Conservation (phyloP, 2,329 filamentous ascomycete species). For the Lasiodiplodia gonubiensis region DNA sequence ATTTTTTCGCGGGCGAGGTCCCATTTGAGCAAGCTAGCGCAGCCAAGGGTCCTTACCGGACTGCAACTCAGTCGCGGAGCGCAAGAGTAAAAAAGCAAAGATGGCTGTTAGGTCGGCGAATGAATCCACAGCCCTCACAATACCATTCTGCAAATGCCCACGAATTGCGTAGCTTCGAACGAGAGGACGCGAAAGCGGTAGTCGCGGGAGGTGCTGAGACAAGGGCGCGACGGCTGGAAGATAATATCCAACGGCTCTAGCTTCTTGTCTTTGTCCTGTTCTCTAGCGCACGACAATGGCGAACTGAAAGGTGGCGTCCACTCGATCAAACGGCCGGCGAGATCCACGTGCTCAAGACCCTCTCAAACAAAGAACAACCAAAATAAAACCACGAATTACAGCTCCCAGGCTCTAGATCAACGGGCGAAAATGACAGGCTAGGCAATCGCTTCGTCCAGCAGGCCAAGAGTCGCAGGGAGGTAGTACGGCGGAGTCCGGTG, state of each 20-base stretch:
- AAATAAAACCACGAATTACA: slow-evolving; percentile 18
- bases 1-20: background rate
- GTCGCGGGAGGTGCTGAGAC: slow-evolving; percentile 33
- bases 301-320: slow-evolving; percentile 19
- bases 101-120: slow-evolving; percentile 17
- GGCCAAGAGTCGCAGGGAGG: slow-evolving; percentile 5
- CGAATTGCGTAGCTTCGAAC: slow-evolving; percentile 35
- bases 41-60: slow-evolving; percentile 40
- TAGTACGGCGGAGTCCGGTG: slow-evolving; percentile 2
- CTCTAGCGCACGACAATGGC: slow-evolving; percentile 15
- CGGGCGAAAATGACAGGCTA: background rate
- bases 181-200: slow-evolving; percentile 34
- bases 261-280: slow-evolving; percentile 13
- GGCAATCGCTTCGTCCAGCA: slow-evolving; percentile 9
- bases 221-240: slow-evolving; percentile 33
- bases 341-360: slow-evolving; percentile 20
- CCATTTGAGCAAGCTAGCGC: background rate
- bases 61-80: slow-evolving; percentile 44
- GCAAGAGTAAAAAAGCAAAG: slow-evolving; percentile 29
- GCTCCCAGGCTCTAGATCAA: slow-evolving; percentile 15
- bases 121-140: slow-evolving; percentile 15
- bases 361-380: slow-evolving; percentile 24
- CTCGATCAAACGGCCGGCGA: slow-evolving; percentile 13
- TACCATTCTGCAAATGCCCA: slow-evolving; percentile 33
- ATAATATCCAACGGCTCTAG: background rate